Conservation (phyloP, 2,329 filamentous ascomycete genomes). For the Penicillium sp. region DNA sequence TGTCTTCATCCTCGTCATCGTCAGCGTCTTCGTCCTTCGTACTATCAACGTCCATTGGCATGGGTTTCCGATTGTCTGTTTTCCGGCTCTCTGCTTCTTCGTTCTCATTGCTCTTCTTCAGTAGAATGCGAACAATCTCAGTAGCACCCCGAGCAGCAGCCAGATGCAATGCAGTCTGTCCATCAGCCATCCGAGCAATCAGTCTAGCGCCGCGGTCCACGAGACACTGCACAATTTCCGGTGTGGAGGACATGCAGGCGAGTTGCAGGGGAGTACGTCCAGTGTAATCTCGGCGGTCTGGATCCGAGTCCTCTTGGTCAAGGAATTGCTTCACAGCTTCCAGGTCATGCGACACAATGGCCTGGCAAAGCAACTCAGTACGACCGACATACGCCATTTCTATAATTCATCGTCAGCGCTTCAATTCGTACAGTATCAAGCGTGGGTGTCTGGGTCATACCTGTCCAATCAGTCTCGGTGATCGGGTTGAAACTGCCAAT, state of each 20-base stretch:
- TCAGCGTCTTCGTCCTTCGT: constrained; percentile 37
- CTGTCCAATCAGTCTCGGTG: constrained; percentile 81
- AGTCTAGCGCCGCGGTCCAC: constrained; percentile 75
- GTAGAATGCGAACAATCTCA: constrained; percentile 73
- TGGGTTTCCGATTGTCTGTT: constrained; percentile 29
- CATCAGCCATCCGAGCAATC: constrained; percentile 76
- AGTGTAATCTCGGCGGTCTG: constrained; percentile 77
- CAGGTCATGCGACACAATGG: constrained; percentile 76
- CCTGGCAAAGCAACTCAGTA: constrained; percentile 76
- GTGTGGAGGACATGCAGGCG: constrained; percentile 71
- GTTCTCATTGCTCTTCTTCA: constrained; percentile 68
- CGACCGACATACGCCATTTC: constrained; percentile 90
- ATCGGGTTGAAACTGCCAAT: constrained; percentile 79
- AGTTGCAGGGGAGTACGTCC: constrained; percentile 81
- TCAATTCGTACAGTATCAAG: not conserved
- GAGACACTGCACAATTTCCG: constrained; percentile 72
- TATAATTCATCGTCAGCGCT: constrained; percentile 17
- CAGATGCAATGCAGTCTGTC: constrained; percentile 80
- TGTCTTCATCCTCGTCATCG: constrained; percentile 36
- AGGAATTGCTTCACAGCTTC: constrained; percentile 74
- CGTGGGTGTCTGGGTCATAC: constrained; percentile 22
- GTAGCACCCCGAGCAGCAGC: constrained; percentile 72
- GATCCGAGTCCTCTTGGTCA: constrained; percentile 70
- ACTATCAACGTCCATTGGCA: constrained; percentile 29
- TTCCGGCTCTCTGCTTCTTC: constrained; percentile 57